Conservation (phyloP, 345 rosid species). For the Eutrema heterophyllum region DNA sequence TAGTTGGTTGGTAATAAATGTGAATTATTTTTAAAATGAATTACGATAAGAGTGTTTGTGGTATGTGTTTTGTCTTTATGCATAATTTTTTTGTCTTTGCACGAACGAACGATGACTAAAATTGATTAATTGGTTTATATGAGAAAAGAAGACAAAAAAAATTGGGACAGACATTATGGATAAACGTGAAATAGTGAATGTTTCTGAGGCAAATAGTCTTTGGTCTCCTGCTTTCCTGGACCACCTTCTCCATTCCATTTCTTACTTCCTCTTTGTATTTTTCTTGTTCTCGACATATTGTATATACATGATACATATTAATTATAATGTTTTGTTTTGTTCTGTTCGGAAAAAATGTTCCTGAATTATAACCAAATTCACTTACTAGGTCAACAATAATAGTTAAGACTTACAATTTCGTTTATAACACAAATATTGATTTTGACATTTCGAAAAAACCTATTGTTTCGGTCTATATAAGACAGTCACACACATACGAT, state of each 20-base stretch:
- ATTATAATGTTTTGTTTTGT: neutral
- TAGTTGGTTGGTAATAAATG: slow-evolving; percentile 28
- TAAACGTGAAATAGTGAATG: slow-evolving; percentile 30
- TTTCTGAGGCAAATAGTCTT: slow-evolving; percentile 23
- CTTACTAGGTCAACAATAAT: neutral
- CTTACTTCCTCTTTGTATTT: neutral
- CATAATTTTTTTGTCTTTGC: neutral
- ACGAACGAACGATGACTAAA: slow-evolving; percentile 17
- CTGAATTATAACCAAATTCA: neutral
- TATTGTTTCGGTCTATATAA: neutral
- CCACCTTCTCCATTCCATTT: slow-evolving; percentile 18
- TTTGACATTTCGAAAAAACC: neutral
- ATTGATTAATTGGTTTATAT: slow-evolving; percentile 1
- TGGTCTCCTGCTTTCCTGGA: slow-evolving; percentile 8
- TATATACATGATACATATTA: neutral
- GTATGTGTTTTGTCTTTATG: slow-evolving; percentile 11
- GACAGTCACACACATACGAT: neutral
- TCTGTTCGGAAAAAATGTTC: neutral
- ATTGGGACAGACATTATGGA: slow-evolving; percentile 29
- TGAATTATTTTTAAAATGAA: neutral
- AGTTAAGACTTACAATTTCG: neutral
- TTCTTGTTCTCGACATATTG: neutral
- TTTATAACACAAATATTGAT: neutral
- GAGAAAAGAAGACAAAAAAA: slow-evolving; percentile 21
- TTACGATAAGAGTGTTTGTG: slow-evolving; percentile 1